Conservation (phyloP, 176 grass and related monocot genomes). For the Thalia dealbata region DNA sequence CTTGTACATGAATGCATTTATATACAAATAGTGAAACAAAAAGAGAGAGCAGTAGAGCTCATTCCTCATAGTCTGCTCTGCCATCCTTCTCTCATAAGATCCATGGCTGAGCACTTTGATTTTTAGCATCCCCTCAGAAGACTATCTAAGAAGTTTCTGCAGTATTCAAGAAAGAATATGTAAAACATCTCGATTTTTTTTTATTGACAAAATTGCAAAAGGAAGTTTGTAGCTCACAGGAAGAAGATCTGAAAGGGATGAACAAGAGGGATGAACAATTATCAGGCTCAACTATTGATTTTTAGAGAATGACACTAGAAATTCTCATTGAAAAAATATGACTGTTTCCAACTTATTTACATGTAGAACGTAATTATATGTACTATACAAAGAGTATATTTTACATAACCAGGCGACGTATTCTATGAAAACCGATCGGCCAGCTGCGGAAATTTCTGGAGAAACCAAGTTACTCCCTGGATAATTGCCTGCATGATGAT, state of each 20-base stretch:
- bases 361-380: neutral
- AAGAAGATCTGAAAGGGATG: too few relatives aligned
- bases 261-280: neutral
- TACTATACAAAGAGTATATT: neutral
- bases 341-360: too few relatives aligned
- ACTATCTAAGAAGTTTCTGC: neutral
- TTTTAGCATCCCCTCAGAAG: neutral
- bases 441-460: constrained; percentile 59
- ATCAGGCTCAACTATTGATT: neutral
- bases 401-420: neutral
- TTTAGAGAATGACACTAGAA: neutral
- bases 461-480: constrained; percentile 54
- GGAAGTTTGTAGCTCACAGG: neutral
- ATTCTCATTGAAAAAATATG: too few relatives aligned
- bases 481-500: constrained; percentile 44
- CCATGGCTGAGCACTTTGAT: neutral
- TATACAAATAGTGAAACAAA: too few relatives aligned
- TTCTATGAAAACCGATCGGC: constrained; percentile 28
- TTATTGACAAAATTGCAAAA: too few relatives aligned
- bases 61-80: neutral
- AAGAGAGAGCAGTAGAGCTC: too few relatives aligned
- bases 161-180: neutral
- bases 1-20: too few relatives aligned
- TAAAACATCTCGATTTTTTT: neutral
- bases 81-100: neutral